Base-by-base conservation (phyloP, 768 basidiomycete genomes). In the Mycena vitilis region DNA sequence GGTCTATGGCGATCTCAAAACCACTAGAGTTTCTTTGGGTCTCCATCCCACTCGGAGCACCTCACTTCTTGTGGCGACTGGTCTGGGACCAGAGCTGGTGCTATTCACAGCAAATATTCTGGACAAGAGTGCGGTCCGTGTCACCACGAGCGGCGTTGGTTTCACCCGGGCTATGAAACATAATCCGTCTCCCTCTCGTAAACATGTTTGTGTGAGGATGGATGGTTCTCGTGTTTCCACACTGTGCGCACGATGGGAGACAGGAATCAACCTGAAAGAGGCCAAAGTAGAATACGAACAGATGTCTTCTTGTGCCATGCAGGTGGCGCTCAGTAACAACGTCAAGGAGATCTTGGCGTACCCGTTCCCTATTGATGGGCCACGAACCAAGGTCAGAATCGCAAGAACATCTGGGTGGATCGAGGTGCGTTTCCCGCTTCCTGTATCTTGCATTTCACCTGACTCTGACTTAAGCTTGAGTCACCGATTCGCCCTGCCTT, bases 321-420 rank as follows among this genome's bases (percentile, higher is more conserved):
- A 57, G 34, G 57, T 79, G 23, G 36, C 42, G 1, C 52, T 78
- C n/a, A 58, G 65, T 6, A 52, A 57, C 9, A 52, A 57, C 9
- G 38, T 47, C 0, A 74, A 75, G 57, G 63, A 74, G 25, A 36
- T 56, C 59, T 37, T 78, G 5, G 65, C 60, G 4, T 79, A 65
- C 34, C 78, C 78, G 1, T 78, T 77, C 37, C 78, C 78, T 13
- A 66, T 80, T 9, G 58, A 72, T 10, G 75, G 78, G 30, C 63
- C 60, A 10, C 64, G 68, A 54, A 60, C 66, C 16, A 75, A 70
- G 42, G 54, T 78, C 8, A 69, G 78, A 3, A 57, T 77, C 13
- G 78, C 79, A 1, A 69, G 78, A 10, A 79, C 75, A 57, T 80
- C 79, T 7, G 57, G 73, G 5, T 80, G 76, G 63, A 73, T 80